phyloP scores from a whole-genome alignment of 169 alveolate genomes.

The Toxoplasma gondii region DNA sequence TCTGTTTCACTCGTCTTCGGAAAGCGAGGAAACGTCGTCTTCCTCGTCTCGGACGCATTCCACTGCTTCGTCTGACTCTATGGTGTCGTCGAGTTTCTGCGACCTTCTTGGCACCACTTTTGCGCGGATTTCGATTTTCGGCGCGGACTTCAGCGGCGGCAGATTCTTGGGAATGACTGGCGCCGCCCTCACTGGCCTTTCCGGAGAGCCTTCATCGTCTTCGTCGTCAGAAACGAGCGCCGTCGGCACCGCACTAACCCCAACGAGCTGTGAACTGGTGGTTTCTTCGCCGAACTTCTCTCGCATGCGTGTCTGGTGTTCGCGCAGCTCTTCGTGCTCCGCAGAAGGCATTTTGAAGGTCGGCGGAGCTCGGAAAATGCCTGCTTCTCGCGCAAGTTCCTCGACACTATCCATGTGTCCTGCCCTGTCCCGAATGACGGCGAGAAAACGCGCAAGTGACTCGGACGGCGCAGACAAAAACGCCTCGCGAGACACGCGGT shows the following conservation, averaged over 20 bases:
- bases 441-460: not conserved
- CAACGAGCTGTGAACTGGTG: not conserved
- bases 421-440: not conserved
- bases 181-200: not conserved
- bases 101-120: too few species aligned
- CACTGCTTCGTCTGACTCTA: too few species aligned
- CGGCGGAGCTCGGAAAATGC: not conserved
- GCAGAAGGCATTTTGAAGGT: not conserved
- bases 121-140: too few species aligned
- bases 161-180: too few species aligned
- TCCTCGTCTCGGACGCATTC: too few species aligned
- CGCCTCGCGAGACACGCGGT: not conserved
- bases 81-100: too few species aligned
- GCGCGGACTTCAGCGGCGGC: too few species aligned
- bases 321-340: not conserved
- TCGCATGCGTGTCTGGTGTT: not conserved
- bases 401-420: not conserved
- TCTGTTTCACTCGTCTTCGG: too few species aligned
- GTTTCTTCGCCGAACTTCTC: not conserved
- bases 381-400: not conserved
- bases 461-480: conserved; percentile 22
- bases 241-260: not conserved
- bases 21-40: too few species aligned
- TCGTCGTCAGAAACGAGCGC: not conserved
- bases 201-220: not conserved